These are phyloP conservation scores for Solanum virginianum DNA, from an alignment of 257 asterid genomes.

Conservation along the genomic window DNA sequence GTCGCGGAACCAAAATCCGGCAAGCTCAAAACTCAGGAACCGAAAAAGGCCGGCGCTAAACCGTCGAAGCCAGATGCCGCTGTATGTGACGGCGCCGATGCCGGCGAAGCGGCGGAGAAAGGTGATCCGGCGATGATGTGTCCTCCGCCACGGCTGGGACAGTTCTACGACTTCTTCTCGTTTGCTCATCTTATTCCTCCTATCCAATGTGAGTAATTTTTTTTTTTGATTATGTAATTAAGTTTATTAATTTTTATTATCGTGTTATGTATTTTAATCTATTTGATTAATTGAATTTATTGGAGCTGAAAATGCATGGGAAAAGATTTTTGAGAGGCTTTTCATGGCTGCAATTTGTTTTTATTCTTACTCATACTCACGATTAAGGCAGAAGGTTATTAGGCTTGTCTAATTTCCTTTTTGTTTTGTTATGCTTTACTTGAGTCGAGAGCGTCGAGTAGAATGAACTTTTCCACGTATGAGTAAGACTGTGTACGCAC, in stretches of 20 bases:
- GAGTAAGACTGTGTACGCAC: too few species aligned
- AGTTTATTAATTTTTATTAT: background rate
- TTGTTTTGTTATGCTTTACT: too few species aligned
- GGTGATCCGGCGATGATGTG: conserved; percentile 42
- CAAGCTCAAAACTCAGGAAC: conserved; percentile 23
- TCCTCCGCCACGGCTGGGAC: conserved; percentile 81
- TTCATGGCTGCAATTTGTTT: background rate
- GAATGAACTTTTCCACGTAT: too few species aligned
- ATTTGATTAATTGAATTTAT: background rate
- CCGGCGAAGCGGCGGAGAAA: conserved; percentile 28
- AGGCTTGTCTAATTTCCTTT: too few species aligned
- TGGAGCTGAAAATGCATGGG: background rate
- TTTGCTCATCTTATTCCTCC: conserved; percentile 79
- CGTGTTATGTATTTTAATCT: background rate
- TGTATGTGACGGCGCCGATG: background rate
- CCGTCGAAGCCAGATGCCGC: conserved; percentile 16
- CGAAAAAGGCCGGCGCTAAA: conserved; percentile 24
- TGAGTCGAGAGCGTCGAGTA: too few species aligned
- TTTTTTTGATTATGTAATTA: background rate
- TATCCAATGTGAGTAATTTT: conserved; percentile 53
- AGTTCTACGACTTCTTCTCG: conserved; percentile 76
- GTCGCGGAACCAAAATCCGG: conserved; percentile 5
- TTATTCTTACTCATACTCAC: background rate
- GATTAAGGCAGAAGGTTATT: too few species aligned
- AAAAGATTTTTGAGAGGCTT: background rate